Conservation (phyloP, 257 asterid genomes). For the Cynanchum wilfordii region DNA sequence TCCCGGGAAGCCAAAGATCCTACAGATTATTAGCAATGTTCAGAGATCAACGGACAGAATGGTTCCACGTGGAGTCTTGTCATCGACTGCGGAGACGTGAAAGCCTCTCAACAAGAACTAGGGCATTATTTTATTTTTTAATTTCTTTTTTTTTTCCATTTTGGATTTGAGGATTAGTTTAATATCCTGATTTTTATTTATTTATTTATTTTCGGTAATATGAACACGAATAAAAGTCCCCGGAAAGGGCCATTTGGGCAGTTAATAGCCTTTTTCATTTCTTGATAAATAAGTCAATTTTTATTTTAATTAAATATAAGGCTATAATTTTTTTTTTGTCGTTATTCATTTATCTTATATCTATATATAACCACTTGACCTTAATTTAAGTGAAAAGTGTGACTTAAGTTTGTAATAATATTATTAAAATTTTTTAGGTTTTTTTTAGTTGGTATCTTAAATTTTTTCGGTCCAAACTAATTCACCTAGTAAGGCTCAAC, state of each 20-base stretch:
- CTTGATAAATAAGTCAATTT: too few relatives aligned
- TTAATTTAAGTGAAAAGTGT: too few relatives aligned
- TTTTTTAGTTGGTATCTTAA: too few relatives aligned
- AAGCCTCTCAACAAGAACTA: conserved; percentile 15
- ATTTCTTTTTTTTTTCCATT: neutral
- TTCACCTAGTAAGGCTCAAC: too few relatives aligned
- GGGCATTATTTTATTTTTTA: too few relatives aligned
- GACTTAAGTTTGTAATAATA: neutral
- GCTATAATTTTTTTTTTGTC: too few relatives aligned
- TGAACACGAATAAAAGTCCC: neutral
- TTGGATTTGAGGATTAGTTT: neutral
- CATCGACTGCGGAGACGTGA: conserved; percentile 48
- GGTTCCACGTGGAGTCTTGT: conserved; percentile 43
- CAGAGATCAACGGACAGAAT: conserved; percentile 38
- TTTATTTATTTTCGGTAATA: neutral
- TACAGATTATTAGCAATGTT: too few relatives aligned
- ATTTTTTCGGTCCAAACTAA: too few relatives aligned
- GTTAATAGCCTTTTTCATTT: neutral
- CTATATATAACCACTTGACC: neutral
- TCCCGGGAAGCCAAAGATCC: neutral
- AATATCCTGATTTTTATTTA: neutral
- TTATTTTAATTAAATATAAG: too few relatives aligned
- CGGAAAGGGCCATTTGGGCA: neutral
- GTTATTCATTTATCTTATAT: too few relatives aligned
- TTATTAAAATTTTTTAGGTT: neutral